These are phyloP conservation scores for Capillidium rhysosporum DNA, from an alignment of 371 early-diverging fungal genomes.

Conservation along the genomic window DNA sequence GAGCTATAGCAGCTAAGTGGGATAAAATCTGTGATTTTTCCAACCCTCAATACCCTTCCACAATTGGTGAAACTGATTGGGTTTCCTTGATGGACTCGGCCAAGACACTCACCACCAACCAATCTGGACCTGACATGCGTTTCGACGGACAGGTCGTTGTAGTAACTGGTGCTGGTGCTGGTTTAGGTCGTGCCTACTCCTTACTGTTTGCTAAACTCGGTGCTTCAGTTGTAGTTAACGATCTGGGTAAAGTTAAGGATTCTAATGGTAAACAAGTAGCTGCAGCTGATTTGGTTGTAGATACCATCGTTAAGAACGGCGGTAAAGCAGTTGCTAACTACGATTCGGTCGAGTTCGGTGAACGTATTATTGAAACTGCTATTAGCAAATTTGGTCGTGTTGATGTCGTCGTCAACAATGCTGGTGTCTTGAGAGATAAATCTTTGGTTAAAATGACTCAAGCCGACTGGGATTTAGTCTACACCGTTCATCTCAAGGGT, in stretches of 20 bases:
- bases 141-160: slow-evolving; percentile 74
- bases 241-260: slow-evolving; percentile 43
- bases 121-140: slow-evolving; percentile 33
- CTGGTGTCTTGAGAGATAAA: slow-evolving; percentile 92
- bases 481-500: slow-evolving; percentile 82
- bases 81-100: slow-evolving; percentile 57
- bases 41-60: slow-evolving; percentile 45
- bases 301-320: slow-evolving; percentile 74
- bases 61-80: slow-evolving; percentile 71
- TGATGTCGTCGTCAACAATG: slow-evolving; percentile 92
- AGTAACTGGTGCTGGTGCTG: slow-evolving; percentile 84
- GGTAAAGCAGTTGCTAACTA: slow-evolving; percentile 96
- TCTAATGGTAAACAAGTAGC: slow-evolving; percentile 25
- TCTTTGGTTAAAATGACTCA: slow-evolving; percentile 90
- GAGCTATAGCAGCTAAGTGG: slow-evolving; percentile 53
- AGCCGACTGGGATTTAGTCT: slow-evolving; percentile 88
- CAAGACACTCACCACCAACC: slow-evolving; percentile 33
- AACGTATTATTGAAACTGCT: slow-evolving; percentile 89
- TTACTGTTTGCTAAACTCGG: slow-evolving; percentile 58
- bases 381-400: slow-evolving; percentile 86
- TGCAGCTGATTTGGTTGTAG: slow-evolving; percentile 92
- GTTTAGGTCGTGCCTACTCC: slow-evolving; percentile 79
- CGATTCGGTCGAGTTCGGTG: slow-evolving; percentile 91
- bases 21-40: slow-evolving; percentile 60
- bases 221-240: slow-evolving; percentile 77